Percentiles rank a stretch among this genome's conserved stretches.
Conservation (phyloP, 495 filamentous ascomycete genomes). For the Penicillium chermesinum region DNA sequence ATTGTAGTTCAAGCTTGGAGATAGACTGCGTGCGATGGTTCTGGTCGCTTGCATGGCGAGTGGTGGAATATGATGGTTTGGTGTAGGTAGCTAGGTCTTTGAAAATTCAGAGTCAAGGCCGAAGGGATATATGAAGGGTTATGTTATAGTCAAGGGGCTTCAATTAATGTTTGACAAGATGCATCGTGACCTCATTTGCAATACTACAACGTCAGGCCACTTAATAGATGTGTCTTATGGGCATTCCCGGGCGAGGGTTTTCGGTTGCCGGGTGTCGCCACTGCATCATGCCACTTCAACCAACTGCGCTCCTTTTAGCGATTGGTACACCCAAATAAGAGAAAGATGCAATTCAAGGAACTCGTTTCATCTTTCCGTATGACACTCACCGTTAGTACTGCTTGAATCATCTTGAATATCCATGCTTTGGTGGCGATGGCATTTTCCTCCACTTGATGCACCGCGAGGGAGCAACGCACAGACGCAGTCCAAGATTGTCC, state of each 20-base stretch:
- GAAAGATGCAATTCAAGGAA: not conserved
- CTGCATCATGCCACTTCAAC: constrained; percentile 8
- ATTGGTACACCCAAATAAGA: not conserved
- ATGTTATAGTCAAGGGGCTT: not conserved
- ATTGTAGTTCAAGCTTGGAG: constrained; percentile 5
- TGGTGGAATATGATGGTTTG: not conserved
- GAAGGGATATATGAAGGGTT: not conserved
- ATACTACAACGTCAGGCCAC: constrained; percentile 4
- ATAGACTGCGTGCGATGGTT: constrained; percentile 12
- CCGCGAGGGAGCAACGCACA: not conserved
- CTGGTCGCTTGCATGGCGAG: constrained; percentile 13
- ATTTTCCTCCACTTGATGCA: not conserved
- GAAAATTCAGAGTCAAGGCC: too few species aligned
- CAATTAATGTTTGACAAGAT: not conserved
- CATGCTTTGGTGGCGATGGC: not conserved
- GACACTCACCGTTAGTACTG: too few species aligned
- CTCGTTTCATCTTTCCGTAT: not conserved
- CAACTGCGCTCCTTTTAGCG: not conserved
- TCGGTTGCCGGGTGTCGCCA: constrained; percentile 1
- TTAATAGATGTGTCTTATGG: not conserved
- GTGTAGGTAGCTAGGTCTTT: not conserved
- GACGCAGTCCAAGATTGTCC: not conserved
- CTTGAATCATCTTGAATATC: too few species aligned
- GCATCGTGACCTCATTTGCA: constrained; percentile 3
- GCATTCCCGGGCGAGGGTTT: not conserved